Evolutionary conservation across 495 filamentous ascomycete genomes (phyloP).

Genomic region (Lophiostoma macrostomum): DNA sequence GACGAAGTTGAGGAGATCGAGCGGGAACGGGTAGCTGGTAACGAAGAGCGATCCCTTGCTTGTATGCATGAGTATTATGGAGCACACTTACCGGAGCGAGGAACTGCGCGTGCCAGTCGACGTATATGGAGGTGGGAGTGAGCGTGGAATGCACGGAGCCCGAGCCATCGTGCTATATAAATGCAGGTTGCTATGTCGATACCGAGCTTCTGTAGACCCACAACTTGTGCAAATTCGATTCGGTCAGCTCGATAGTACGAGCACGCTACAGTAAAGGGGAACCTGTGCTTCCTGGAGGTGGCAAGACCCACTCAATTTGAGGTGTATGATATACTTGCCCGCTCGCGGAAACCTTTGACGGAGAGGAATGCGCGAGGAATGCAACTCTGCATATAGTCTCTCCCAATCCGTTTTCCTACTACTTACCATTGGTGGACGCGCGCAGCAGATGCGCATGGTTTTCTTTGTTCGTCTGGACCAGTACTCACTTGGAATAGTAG

Average conservation of each 20-base stretch:
- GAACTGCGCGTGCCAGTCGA: slow-evolving; percentile 1
- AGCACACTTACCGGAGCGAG: slow-evolving; percentile 18
- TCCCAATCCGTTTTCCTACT: slow-evolving; percentile 2
- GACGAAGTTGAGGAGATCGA: background rate
- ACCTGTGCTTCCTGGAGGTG: background rate
- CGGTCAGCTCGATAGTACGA: background rate
- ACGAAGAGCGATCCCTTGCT: background rate
- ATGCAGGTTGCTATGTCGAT: too few species aligned
- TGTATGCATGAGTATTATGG: too few species aligned
- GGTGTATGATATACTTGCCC: background rate
- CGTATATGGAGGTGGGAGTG: slow-evolving; percentile 10
- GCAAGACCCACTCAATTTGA: slow-evolving; percentile 9
- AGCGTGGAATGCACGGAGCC: slow-evolving; percentile 1
- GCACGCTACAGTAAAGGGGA: background rate
- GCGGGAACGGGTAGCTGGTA: background rate
- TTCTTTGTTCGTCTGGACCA: background rate
- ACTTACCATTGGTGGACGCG: background rate
- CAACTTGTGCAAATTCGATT: background rate
- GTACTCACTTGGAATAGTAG: too few species aligned
- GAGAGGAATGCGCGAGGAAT: slow-evolving; percentile 6
- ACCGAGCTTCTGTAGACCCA: background rate
- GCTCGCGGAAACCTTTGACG: slow-evolving; percentile 7
- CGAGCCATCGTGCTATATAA: too few species aligned
- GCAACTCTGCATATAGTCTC: background rate
- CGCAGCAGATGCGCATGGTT: slow-evolving; percentile 14